Conservation (phyloP, 495 filamentous ascomycete genomes). For the Penicillium odoratum region DNA sequence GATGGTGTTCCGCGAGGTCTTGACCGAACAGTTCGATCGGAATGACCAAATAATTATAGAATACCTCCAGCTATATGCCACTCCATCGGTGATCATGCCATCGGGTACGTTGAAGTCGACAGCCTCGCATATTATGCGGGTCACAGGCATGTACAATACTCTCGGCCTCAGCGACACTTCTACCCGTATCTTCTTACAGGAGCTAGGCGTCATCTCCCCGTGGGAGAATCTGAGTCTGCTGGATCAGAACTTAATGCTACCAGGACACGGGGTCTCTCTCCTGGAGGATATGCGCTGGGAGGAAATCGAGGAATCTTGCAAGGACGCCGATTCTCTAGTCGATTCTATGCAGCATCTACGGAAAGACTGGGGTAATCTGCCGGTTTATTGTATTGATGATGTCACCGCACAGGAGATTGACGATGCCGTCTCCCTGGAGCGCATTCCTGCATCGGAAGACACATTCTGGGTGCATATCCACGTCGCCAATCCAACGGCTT, state of each 20-base stretch:
- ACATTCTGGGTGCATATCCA: conserved; percentile 84
- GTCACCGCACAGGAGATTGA: conserved; percentile 75
- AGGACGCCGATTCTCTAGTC: conserved; percentile 26
- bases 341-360: conserved; percentile 60
- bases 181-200: conserved; percentile 75
- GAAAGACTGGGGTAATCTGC: conserved; percentile 66
- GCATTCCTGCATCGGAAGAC: conserved; percentile 52
- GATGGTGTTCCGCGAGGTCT: conserved; percentile 43
- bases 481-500: conserved; percentile 92
- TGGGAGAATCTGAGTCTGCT: conserved; percentile 77
- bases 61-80: conserved; percentile 64
- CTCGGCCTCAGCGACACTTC: conserved; percentile 53
- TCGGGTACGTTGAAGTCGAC: conserved; percentile 56
- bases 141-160: conserved; percentile 66
- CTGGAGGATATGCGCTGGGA: conserved; percentile 35
- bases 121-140: conserved; percentile 70
- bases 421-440: conserved; percentile 82
- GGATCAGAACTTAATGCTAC: conserved; percentile 61
- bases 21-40: conserved; percentile 34
- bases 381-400: conserved; percentile 84
- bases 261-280: conserved; percentile 46
- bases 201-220: conserved; percentile 77
- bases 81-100: conserved; percentile 50
- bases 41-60: conserved; percentile 61
- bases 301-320: conserved; percentile 28